phyloP scores from a whole-genome alignment of 1,284 basidiomycete genomes.

The Pseudozyma thailandica region DNA sequence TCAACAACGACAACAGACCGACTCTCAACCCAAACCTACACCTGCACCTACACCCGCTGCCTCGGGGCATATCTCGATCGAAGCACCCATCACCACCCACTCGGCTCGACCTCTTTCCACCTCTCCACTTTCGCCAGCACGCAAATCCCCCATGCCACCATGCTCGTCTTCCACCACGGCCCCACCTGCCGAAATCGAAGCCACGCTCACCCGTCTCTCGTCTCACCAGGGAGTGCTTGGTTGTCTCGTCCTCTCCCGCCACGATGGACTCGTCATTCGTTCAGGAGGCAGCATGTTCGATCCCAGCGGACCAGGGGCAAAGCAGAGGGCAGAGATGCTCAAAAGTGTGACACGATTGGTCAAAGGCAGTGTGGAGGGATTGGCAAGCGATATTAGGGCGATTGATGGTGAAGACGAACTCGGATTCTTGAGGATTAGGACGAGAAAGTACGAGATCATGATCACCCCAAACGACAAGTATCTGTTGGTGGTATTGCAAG shows the following conservation, averaged over 20 bases:
- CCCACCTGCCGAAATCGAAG: constrained; percentile 61
- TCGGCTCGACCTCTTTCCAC: constrained; percentile 31
- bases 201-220: constrained; percentile 56
- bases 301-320: constrained; percentile 55
- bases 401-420: constrained; percentile 59
- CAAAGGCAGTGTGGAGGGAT: constrained; percentile 30
- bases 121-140: constrained; percentile 24
- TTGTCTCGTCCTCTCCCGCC: constrained; percentile 54
- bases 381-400: constrained; percentile 38
- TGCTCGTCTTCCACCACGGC: constrained; percentile 37
- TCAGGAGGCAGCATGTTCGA: constrained; percentile 66
- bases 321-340: constrained; percentile 45
- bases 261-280: constrained; percentile 62
- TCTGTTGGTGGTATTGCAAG: constrained; percentile 63
- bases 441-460: constrained; percentile 63
- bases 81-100: not conserved
- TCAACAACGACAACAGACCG: constrained; percentile 13
- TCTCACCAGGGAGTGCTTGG: constrained; percentile 55
- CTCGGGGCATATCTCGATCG: constrained; percentile 20
- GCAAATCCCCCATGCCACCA: constrained; percentile 55
- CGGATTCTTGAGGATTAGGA: constrained; percentile 59
- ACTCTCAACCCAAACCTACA: constrained; percentile 8
- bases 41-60: not conserved
- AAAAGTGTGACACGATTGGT: constrained; percentile 56
- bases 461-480: constrained; percentile 66